Percentiles rank a stretch among this genome's conserved stretches.
These are phyloP conservation scores for Leptographium galeiforme DNA, from an alignment of 2,329 filamentous ascomycete genomes.

Conservation along the genomic window DNA sequence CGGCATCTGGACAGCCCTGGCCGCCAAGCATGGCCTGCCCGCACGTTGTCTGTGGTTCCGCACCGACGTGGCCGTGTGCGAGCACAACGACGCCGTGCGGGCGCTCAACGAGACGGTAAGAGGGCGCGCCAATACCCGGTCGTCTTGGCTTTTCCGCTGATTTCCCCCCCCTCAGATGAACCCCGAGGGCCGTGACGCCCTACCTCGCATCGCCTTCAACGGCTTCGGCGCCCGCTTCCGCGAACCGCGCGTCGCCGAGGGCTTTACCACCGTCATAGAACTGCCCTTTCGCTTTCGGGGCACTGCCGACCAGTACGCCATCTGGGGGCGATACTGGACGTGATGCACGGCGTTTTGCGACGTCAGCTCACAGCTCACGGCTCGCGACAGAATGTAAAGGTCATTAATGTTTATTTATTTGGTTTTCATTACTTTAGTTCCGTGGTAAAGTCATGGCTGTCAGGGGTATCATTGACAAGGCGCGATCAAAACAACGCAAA, in stretches of 20 bases:
- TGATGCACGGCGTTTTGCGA: slow-evolving; percentile 18
- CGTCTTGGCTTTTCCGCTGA: not conserved
- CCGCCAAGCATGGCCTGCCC: slow-evolving; percentile 54
- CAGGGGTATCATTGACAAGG: slow-evolving; percentile 6
- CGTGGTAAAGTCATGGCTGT: not conserved
- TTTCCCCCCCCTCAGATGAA: slow-evolving; percentile 51
- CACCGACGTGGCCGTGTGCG: slow-evolving; percentile 52
- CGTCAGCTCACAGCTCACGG: too few species aligned
- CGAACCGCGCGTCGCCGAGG: slow-evolving; percentile 59
- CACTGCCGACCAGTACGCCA: slow-evolving; percentile 48
- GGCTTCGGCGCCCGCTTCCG: slow-evolving; percentile 62
- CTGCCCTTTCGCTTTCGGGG: slow-evolving; percentile 68
- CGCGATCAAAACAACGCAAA: not conserved
- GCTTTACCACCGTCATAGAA: slow-evolving; percentile 66
- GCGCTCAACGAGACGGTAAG: slow-evolving; percentile 41
- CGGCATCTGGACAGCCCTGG: slow-evolving; percentile 64
- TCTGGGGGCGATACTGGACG: slow-evolving; percentile 71
- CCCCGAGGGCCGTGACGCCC: slow-evolving; percentile 59
- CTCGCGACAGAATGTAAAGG: not conserved
- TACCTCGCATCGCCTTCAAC: slow-evolving; percentile 72
- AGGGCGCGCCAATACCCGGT: not conserved
- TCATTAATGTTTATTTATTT: not conserved
- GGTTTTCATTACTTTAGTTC: not conserved
- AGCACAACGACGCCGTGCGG: slow-evolving; percentile 81
- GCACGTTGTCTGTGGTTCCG: slow-evolving; percentile 82